Percentiles rank a stretch among this genome's conserved stretches.
phyloP scores from a whole-genome alignment of 73 alveolate genomes.

The Loxodes magnus region DNA sequence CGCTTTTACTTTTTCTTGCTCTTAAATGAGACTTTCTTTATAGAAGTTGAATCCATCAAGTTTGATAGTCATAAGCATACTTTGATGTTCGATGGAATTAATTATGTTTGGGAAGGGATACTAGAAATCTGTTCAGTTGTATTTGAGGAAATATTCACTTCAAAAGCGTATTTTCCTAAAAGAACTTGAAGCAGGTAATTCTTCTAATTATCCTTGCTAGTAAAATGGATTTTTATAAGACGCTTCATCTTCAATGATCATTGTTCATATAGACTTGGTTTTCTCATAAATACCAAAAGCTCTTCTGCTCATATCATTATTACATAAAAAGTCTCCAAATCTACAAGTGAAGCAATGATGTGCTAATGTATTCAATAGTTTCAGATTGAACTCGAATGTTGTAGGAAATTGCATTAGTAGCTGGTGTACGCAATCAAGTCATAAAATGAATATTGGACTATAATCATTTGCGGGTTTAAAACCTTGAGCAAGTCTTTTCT shows the following conservation, averaged over 20 bases:
- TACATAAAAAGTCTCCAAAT: constrained; percentile 79
- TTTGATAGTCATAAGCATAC: too few species aligned
- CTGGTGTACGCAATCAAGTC: constrained; percentile 73
- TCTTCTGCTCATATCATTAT: constrained; percentile 55
- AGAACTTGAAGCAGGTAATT: background rate
- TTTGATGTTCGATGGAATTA: too few species aligned
- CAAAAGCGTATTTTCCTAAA: background rate
- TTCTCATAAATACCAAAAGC: background rate
- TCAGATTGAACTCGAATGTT: constrained; percentile 56
- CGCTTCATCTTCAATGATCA: background rate
- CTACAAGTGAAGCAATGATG: constrained; percentile 49
- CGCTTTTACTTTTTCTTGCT: too few species aligned
- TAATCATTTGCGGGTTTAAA: constrained; percentile 44
- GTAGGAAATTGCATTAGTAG: constrained; percentile 57
- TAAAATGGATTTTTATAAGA: constrained; percentile 4
- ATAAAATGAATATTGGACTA: constrained; percentile 77
- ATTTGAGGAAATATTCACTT: too few species aligned
- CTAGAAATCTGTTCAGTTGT: too few species aligned
- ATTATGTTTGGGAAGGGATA: too few species aligned
- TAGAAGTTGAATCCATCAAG: too few species aligned
- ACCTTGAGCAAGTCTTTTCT: constrained; percentile 64
- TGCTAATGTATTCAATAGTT: constrained; percentile 52
- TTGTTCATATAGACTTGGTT: constrained; percentile 2
- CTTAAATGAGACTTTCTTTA: too few species aligned
- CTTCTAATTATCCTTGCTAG: constrained; percentile 8